Evolutionary conservation across 2,329 filamentous ascomycete species (phyloP), one percentile per base, ranked within the genome.

Genomic region (Diplodia scrobiculata): DNA sequence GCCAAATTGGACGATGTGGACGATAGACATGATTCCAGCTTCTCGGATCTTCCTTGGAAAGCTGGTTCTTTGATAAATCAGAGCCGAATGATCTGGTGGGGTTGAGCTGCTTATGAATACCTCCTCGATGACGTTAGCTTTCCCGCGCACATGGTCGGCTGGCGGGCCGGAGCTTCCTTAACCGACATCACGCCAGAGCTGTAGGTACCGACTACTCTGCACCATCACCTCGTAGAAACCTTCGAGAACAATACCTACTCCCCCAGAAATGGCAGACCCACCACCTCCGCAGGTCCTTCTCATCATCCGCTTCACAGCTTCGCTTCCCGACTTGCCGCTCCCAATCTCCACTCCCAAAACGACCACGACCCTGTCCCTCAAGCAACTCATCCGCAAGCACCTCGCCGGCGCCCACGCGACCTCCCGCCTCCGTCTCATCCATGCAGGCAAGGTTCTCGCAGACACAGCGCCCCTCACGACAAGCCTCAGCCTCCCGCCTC

Each of bases 271-370:
- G 52, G 5, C 62, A 19, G 17, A 34, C 25, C 25, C 64, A 17
- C 64, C 25, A 5, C 45, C 64, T 11, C 53, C 72, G 66, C 70
- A 68, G 63, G 65, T 69, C 45, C 68, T 67, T 66, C 67, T 98
- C 53, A 94, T 91, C 45, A 89, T 98, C 76, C 92, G 94, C 77
- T 98, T 99, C 84, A 92, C 92, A 63, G 88, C 89, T 68, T 88
- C 91, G 0, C 85, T 94, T 66, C 89, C 92, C 17, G 95, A 98
- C 76, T 85, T 97, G 47, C 85, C 89, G 48, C 85, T 98, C 68
- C 87, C 91, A 72, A 87, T 98, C 73, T 77, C 86, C 58, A 80
- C 83, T 5, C 91, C 93, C 0, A 78, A 83, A 55, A 82, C 83
- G 36, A 92, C 89, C 11, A 91, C 91, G 50, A 86, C 91, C 64